Evolutionary conservation across 768 basidiomycete species (phyloP).

Genomic region (Termitomyces sp.): DNA sequence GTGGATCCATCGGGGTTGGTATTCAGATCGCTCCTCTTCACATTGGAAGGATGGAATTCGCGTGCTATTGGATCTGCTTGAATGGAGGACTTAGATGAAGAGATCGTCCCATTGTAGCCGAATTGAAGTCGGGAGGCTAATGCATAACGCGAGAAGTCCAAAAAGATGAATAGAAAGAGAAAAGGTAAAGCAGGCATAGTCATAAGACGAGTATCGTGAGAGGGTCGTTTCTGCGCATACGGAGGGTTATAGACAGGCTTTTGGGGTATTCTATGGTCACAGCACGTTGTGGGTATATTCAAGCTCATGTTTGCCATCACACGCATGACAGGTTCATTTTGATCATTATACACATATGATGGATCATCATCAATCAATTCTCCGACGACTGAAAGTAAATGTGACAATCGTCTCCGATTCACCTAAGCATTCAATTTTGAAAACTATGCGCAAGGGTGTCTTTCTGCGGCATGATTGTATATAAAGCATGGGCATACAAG

Average conservation of each 20-base stretch:
- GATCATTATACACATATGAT: neutral
- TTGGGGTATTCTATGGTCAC: neutral
- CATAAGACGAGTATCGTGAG: neutral
- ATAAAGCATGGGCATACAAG: slow-evolving; percentile 18
- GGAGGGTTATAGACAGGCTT: neutral
- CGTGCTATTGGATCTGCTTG: neutral
- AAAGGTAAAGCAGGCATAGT: slow-evolving; percentile 5
- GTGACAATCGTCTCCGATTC: neutral
- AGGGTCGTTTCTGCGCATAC: slow-evolving; percentile 2
- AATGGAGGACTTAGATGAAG: neutral
- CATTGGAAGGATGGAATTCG: slow-evolving; percentile 4
- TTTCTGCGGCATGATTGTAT: slow-evolving; percentile 9
- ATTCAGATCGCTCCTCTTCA: slow-evolving; percentile 26
- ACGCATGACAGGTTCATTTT: neutral
- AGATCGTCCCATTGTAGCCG: neutral
- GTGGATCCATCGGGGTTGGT: slow-evolving; percentile 39
- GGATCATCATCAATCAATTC: neutral
- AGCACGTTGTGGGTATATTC: slow-evolving; percentile 3
- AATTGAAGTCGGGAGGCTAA: slow-evolving; percentile 10
- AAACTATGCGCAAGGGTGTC: neutral
- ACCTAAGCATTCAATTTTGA: neutral
- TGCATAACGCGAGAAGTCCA: neutral
- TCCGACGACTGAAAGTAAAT: too few relatives aligned
- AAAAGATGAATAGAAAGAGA: neutral
- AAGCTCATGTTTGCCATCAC: slow-evolving; percentile 10